Evolutionary conservation across 1,284 basidiomycete species (phyloP).

Genomic region (Ceratobasidium sp.): DNA sequence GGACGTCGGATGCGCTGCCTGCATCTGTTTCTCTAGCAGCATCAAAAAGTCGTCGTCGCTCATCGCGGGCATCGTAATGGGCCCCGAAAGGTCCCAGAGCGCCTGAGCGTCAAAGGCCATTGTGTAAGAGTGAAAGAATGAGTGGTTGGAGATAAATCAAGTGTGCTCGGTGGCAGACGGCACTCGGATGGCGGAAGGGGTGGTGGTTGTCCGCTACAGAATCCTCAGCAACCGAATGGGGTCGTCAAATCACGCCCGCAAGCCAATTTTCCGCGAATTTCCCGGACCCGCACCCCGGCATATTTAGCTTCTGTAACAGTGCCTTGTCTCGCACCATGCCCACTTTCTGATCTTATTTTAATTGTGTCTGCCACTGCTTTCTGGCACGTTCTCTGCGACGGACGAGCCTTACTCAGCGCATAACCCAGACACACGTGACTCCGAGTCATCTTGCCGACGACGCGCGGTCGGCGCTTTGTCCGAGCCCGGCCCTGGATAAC

Average conservation of each 20-base stretch:
- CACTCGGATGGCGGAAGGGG: conserved; percentile 1
- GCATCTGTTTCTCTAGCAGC: conserved; percentile 35
- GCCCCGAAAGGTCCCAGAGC: conserved; percentile 39
- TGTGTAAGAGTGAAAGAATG: background rate
- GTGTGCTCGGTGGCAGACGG: background rate
- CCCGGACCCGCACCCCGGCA: background rate
- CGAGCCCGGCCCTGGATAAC: background rate
- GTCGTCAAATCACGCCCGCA: conserved; percentile 17
- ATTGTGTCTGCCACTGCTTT: background rate
- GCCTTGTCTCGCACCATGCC: no score
- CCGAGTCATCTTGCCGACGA: conserved; percentile 31
- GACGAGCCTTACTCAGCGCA: conserved; percentile 18
- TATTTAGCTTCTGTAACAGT: no score
- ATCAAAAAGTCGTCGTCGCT: conserved; percentile 32
- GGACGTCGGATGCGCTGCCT: conserved; percentile 50
- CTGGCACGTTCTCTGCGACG: conserved; percentile 10
- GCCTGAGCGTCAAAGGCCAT: conserved; percentile 39
- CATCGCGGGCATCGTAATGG: conserved; percentile 33
- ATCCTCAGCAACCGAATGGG: conserved; percentile 3
- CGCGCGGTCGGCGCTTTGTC: conserved; percentile 3
- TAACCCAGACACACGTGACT: conserved; percentile 13
- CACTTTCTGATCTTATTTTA: no score
- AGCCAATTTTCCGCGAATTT: conserved; percentile 30
- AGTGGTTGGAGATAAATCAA: background rate
- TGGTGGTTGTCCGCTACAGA: conserved; percentile 36